Evolutionary conservation across 2,329 filamentous ascomycete species (phyloP).

Genomic region (Arthrobotrys sinensis): DNA sequence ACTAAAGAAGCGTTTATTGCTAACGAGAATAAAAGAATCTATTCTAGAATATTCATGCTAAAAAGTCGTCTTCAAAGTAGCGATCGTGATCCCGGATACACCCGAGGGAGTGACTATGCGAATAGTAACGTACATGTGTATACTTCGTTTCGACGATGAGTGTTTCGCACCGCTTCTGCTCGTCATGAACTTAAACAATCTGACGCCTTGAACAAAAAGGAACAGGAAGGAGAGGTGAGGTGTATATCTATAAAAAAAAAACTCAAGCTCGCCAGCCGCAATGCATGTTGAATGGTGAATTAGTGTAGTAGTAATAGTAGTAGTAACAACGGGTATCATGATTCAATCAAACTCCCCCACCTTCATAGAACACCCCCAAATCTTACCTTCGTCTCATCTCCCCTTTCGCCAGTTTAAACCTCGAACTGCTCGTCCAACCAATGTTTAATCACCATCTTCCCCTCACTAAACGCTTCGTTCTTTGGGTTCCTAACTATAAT

Average conservation of each 20-base stretch:
- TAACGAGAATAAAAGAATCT: not conserved
- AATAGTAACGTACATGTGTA: slow-evolving; percentile 14
- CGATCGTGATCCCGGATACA: not conserved
- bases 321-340: slow-evolving; percentile 23
- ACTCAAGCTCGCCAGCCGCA: slow-evolving; percentile 10
- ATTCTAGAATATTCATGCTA: not conserved
- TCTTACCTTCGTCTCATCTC: no score
- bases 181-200: slow-evolving; percentile 15
- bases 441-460: slow-evolving; percentile 82
- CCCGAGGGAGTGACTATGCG: not conserved
- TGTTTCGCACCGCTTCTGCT: slow-evolving; percentile 3
- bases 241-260: not conserved
- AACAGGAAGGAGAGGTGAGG: not conserved
- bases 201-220: slow-evolving; percentile 2
- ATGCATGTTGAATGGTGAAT: slow-evolving; percentile 27
- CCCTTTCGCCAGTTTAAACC: slow-evolving; percentile 30
- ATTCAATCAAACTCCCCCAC: slow-evolving; percentile 13
- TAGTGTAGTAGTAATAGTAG: slow-evolving; percentile 5
- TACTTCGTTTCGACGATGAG: not conserved
- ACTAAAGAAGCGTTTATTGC: no score
- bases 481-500: slow-evolving; percentile 83
- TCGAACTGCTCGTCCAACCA: slow-evolving; percentile 84
- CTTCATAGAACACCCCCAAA: not conserved
- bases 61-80: not conserved
- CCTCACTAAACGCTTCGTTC: slow-evolving; percentile 80